Percentiles rank a stretch among this genome's conserved stretches.
Conservation (phyloP, 805 yeast genomes). For the Zygotorulaspora chibaensis region DNA sequence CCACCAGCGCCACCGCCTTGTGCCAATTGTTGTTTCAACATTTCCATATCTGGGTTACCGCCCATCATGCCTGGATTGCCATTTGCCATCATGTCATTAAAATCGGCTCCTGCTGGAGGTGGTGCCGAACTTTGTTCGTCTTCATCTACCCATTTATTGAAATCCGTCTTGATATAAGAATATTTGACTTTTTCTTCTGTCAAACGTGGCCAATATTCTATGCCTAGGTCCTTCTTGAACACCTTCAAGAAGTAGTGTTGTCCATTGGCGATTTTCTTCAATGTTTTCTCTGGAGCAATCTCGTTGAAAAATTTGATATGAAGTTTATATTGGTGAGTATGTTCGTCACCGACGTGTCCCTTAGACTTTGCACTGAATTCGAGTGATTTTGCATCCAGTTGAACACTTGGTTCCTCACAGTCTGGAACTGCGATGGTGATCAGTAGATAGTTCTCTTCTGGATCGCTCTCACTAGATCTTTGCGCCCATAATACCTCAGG, state of each 20-base stretch:
- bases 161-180: slow-evolving; percentile 85
- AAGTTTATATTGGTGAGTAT: slow-evolving; percentile 49
- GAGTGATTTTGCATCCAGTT: slow-evolving; percentile 53
- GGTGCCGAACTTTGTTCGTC: slow-evolving; percentile 73
- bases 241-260: slow-evolving; percentile 52
- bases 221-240: slow-evolving; percentile 64
- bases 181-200: slow-evolving; percentile 79
- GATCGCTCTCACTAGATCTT: slow-evolving; percentile 75
- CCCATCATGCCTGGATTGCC: slow-evolving; percentile 24
- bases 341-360: slow-evolving; percentile 44
- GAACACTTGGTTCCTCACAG: slow-evolving; percentile 56
- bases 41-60: slow-evolving; percentile 35
- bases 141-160: slow-evolving; percentile 97
- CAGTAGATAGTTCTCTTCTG: slow-evolving; percentile 67
- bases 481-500: slow-evolving; percentile 91
- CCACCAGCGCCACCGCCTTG: slow-evolving; percentile 36
- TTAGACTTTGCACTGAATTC: slow-evolving; percentile 42
- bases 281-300: slow-evolving; percentile 62
- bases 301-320: slow-evolving; percentile 72
- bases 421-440: slow-evolving; percentile 73
- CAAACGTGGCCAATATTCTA: slow-evolving; percentile 93
- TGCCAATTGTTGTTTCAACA: slow-evolving; percentile 33
- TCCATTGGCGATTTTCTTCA: slow-evolving; percentile 50
- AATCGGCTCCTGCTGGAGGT: slow-evolving; percentile 38
- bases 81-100: slow-evolving; percentile 27